Evolutionary conservation across 495 filamentous ascomycete species (phyloP), one percentile per base, ranked within the genome.

Genomic region (Aspergillus sparsus): DNA sequence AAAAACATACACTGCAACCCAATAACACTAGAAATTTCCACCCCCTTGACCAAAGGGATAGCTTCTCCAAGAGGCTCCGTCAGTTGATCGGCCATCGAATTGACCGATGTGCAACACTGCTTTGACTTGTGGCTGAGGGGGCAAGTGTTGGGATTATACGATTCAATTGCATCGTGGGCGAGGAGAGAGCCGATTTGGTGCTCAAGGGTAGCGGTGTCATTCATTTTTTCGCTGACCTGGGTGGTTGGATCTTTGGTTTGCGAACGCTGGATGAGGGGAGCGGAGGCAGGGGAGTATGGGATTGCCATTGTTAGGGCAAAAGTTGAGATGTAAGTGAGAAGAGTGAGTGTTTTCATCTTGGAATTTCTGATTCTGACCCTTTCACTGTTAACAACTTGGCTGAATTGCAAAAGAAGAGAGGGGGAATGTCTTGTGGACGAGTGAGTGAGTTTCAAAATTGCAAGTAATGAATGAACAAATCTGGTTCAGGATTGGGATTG

Each of bases 1-100:
- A 53, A 4, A 41, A 36, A 72, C 69, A 50, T 68, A 77, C 75
- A 77, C 39, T 74, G 55, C 13, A 75, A 70, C 7, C 64, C 62
- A 0, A 74, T 7, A 9, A 62, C 11, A 33, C 68, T 71, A 36
- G 65, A 68, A 12, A 74, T 11, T 45, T 69, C 47, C 2, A 74
- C 15, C 0, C 66, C 72, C 1, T 59, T 45, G 0, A 71, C n/a
- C 2, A 47, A 53, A 0, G 75, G 73, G 4, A 76, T 34, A 3
- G 75, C 13, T 2, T 64, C 44, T 5, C 68, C 66, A 4, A 76
- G 10, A 6, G 58, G 37, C 5, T 58, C 18, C n/a, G 66, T 51
- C 3, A 76, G 7, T 8, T 58, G 42, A 0, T 71, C 58, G 0
- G 67, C 58, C 0, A 68, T 41, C 18, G 61, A 9, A n/a, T 66